phyloP scores from a whole-genome alignment of 106 monocot genomes.

The Hemerocallis citrina region DNA sequence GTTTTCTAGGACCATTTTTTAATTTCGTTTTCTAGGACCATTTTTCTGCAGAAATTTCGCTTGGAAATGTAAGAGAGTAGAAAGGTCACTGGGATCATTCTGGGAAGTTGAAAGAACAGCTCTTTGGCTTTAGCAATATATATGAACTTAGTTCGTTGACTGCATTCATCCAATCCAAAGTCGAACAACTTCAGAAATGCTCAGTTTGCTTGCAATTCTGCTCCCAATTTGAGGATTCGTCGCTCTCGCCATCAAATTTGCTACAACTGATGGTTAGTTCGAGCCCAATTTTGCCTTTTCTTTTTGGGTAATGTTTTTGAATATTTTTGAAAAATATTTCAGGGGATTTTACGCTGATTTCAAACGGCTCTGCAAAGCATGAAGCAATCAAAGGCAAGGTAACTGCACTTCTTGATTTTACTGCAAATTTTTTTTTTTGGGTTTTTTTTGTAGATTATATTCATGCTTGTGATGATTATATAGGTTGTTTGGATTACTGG shows the following conservation, averaged over 20 bases:
- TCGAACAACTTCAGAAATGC: conserved; percentile 1
- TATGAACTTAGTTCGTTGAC: too few species aligned
- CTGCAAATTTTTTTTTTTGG: background rate
- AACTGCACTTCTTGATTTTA: too few species aligned
- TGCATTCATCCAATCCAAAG: too few species aligned
- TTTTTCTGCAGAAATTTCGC: too few species aligned
- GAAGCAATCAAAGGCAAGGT: conserved; percentile 65
- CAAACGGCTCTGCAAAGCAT: conserved; percentile 45
- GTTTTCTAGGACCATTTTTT: too few species aligned
- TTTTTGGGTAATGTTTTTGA: background rate
- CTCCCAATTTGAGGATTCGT: conserved; percentile 6
- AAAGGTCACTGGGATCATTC: too few species aligned
- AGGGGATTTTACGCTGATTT: conserved; percentile 64
- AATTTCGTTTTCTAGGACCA: too few species aligned
- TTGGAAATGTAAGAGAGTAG: too few species aligned
- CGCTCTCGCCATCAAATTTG: conserved; percentile 36
- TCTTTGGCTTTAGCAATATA: too few species aligned
- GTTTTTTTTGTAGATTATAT: background rate
- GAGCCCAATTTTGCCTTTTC: background rate
- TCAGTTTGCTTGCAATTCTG: background rate
- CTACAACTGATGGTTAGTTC: conserved; percentile 42
- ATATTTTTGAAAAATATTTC: background rate
- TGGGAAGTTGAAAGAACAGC: too few species aligned
- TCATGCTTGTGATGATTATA: background rate
- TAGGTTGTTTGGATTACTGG: conserved; percentile 95